These are phyloP conservation scores for Yamadazyma friedrichii DNA, from an alignment of 1,139 yeast genomes.

Conservation along the genomic window DNA sequence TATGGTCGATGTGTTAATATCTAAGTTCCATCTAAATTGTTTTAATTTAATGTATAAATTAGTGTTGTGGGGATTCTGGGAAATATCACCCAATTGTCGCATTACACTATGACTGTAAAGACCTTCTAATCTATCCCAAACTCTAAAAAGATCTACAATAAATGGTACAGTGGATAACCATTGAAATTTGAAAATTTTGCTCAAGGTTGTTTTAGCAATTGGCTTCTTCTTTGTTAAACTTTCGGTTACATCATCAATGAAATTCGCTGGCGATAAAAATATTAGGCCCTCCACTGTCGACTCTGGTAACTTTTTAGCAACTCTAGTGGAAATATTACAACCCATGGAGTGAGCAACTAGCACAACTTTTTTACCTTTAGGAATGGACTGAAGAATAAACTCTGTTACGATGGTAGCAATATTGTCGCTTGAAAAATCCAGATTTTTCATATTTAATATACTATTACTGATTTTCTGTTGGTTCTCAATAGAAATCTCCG, in stretches of 20 bases:
- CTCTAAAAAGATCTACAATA: slow-evolving; percentile 54
- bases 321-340: slow-evolving; percentile 50
- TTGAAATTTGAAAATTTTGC: slow-evolving; percentile 16
- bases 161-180: slow-evolving; percentile 44
- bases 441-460: slow-evolving; percentile 34
- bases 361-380: slow-evolving; percentile 48
- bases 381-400: slow-evolving; percentile 39
- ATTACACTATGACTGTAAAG: slow-evolving; percentile 55
- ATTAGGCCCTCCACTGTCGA: slow-evolving; percentile 45
- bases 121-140: slow-evolving; percentile 64
- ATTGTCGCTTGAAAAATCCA: slow-evolving; percentile 47
- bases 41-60: slow-evolving; percentile 45
- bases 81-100: slow-evolving; percentile 43
- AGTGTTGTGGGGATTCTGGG: slow-evolving; percentile 24
- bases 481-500: slow-evolving; percentile 25
- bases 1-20: slow-evolving; percentile 55
- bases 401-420: slow-evolving; percentile 46
- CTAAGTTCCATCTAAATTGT: slow-evolving; percentile 73
- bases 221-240: slow-evolving; percentile 3
- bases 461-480: slow-evolving; percentile 29
- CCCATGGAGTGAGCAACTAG: slow-evolving; percentile 80
- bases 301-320: slow-evolving; percentile 43
- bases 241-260: slow-evolving; percentile 24
- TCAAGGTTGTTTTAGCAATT: slow-evolving; percentile 3
- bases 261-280: slow-evolving; percentile 56